Percentiles rank a stretch among this genome's conserved stretches.
These are phyloP conservation scores for Nigrospora sphaerica DNA, from an alignment of 2,329 filamentous ascomycete genomes.

Conservation along the genomic window DNA sequence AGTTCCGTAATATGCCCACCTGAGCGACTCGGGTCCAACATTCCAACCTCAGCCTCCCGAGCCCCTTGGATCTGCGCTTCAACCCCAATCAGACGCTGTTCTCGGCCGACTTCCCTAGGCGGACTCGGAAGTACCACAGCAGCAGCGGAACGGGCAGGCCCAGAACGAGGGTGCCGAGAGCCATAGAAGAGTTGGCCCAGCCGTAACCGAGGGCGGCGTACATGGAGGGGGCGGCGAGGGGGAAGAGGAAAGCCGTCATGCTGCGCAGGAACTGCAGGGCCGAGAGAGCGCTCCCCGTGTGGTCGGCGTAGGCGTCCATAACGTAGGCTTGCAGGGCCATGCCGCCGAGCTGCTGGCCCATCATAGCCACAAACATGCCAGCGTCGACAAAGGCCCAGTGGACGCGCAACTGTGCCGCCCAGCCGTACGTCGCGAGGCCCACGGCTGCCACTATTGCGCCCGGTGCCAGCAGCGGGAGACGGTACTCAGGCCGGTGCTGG, in stretches of 20 bases:
- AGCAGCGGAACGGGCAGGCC: not conserved
- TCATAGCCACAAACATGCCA: conserved; percentile 23
- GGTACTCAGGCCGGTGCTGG: not conserved
- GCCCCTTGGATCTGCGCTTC: no score
- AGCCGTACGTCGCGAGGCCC: not conserved
- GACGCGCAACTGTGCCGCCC: not conserved
- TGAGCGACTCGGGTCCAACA: no score
- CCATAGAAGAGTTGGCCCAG: not conserved
- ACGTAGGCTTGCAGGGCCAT: conserved; percentile 29
- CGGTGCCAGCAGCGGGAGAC: not conserved
- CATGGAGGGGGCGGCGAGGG: not conserved
- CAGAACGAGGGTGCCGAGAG: not conserved
- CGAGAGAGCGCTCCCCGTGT: conserved; percentile 32
- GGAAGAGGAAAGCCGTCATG: not conserved
- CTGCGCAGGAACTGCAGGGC: not conserved
- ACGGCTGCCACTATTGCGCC: not conserved
- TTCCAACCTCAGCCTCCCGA: no score
- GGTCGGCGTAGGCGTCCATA: conserved; percentile 37
- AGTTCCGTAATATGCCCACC: no score
- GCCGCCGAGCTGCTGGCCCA: conserved; percentile 22
- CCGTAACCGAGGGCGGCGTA: not conserved
- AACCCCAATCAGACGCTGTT: no score
- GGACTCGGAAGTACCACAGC: not conserved
- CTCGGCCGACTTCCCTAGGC: not conserved
- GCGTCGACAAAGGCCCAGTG: conserved; percentile 27